A percentile compares a stretch with the other conserved stretches of the same genome.
These are phyloP conservation scores for Naganishia liquefaciens DNA, from an alignment of 1,284 basidiomycete genomes.

Conservation along the genomic window DNA sequence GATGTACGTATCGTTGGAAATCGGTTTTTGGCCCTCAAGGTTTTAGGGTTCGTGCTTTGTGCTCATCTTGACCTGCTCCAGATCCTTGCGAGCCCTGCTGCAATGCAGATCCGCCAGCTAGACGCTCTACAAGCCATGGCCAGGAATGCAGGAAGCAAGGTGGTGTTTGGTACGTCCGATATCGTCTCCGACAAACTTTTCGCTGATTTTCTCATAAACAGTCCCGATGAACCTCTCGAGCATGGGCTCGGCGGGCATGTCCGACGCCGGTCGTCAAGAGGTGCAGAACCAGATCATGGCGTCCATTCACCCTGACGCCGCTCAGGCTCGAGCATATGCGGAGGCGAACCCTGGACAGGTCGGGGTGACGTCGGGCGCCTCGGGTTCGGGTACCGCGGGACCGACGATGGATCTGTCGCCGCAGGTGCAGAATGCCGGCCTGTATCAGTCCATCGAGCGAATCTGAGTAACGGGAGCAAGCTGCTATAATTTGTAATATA, in stretches of 20 bases:
- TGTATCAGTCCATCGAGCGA: conserved; percentile 16
- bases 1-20: conserved; percentile 39
- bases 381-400: conserved; percentile 8
- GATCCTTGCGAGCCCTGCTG: conserved; percentile 86
- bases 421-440: conserved; percentile 20
- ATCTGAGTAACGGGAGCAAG: background rate
- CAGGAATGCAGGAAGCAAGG: conserved; percentile 77
- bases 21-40: background rate
- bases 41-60: background rate
- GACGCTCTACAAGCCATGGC: conserved; percentile 77
- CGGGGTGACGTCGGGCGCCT: background rate
- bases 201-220: conserved; percentile 10
- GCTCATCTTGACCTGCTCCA: conserved; percentile 53
- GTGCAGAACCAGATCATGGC: conserved; percentile 47
- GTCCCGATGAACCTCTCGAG: conserved; percentile 53
- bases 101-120: conserved; percentile 95
- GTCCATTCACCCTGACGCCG: conserved; percentile 37
- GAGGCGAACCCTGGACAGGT: conserved; percentile 21
- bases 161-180: conserved; percentile 67
- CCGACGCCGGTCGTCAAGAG: conserved; percentile 38
- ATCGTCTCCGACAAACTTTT: background rate
- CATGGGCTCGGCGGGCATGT: conserved; percentile 48
- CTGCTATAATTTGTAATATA: too few species aligned
- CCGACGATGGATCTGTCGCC: conserved; percentile 17
- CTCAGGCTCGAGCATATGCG: conserved; percentile 24